Evolutionary conservation across 164 flowering plant genomes (phyloP).

Genomic region (grape (Vitis vinifera)): ASM3070453v1 NC_081808.1:1769501-1770000

Average conservation of each 20-base stretch:
- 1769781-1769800: slow-evolving; percentile 39
- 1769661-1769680: slow-evolving; percentile 62
- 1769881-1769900: slow-evolving; percentile 31
- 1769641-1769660: slow-evolving; percentile 41
- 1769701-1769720: slow-evolving; percentile 75
- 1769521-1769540: neutral
- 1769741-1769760: too few species aligned
- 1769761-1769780: neutral
- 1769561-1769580: neutral
- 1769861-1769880: slow-evolving; percentile 45
- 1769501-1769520: slow-evolving; percentile 65
- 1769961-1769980: neutral
- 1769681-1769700: slow-evolving; percentile 69
- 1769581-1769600: neutral
- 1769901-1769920: slow-evolving; percentile 51
- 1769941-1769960: slow-evolving; percentile 1
- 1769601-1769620: too few species aligned
- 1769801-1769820: slow-evolving; percentile 54
- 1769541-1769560: too few species aligned
- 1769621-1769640: neutral
- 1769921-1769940: slow-evolving; percentile 55
- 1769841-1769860: slow-evolving; percentile 52
- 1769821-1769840: slow-evolving; percentile 53
- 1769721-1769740: slow-evolving; percentile 24
- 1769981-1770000: neutral